Evolutionary conservation across 2,329 filamentous ascomycete species (phyloP).

Genomic region (Dactylonectria macrodidyma): DNA sequence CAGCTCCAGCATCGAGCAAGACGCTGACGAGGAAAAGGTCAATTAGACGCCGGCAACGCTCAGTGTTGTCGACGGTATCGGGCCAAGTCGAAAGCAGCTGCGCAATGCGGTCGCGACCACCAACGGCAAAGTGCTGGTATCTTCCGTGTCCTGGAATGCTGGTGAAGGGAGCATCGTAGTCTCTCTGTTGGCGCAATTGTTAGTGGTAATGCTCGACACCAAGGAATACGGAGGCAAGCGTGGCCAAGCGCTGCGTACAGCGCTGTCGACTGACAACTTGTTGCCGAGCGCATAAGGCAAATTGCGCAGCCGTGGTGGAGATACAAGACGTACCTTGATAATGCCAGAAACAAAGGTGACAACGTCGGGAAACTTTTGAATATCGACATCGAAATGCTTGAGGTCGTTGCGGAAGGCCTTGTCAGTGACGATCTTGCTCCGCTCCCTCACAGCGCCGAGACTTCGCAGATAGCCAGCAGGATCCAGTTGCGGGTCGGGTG

Average conservation of each 20-base stretch:
- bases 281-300: not conserved
- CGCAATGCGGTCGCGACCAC: conserved; percentile 80
- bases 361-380: conserved; percentile 86
- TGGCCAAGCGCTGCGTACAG: not conserved
- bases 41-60: conserved; percentile 81
- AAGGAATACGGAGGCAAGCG: not conserved
- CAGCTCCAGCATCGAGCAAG: conserved; percentile 89
- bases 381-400: conserved; percentile 90
- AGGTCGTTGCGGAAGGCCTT: conserved; percentile 85
- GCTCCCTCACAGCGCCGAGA: conserved; percentile 88
- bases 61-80: conserved; percentile 77
- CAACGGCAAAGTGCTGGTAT: conserved; percentile 89
- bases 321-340: conserved; percentile 82
- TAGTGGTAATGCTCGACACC: conserved; percentile 19
- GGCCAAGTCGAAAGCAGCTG: conserved; percentile 80
- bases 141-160: conserved; percentile 88
- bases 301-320: not conserved
- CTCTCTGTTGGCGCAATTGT: conserved; percentile 56
- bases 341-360: conserved; percentile 91
- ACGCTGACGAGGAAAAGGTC: conserved; percentile 87
- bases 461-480: conserved; percentile 93
- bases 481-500: conserved; percentile 89
- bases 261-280: not conserved
- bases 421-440: conserved; percentile 80
- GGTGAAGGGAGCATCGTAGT: conserved; percentile 69